These are phyloP conservation scores for Hypsizygus marmoreus DNA, from an alignment of 768 basidiomycete species.

Conservation along the genomic window DNA sequence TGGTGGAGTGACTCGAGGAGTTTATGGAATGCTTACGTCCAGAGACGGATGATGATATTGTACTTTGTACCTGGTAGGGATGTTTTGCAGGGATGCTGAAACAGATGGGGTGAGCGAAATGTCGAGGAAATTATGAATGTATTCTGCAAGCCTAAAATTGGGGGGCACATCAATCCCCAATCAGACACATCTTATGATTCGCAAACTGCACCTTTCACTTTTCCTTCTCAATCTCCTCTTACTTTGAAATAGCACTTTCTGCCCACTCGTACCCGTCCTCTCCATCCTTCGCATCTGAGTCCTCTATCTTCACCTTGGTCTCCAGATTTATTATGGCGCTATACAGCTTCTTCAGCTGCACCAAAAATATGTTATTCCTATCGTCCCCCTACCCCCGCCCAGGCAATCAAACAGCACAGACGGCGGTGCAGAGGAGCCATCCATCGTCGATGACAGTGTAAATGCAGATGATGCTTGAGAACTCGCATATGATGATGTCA, in stretches of 20 bases:
- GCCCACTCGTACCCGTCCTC: slow-evolving; percentile 41
- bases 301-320: slow-evolving; percentile 65
- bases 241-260: slow-evolving; percentile 17
- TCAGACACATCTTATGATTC: slow-evolving; percentile 84
- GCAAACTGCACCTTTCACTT: slow-evolving; percentile 72
- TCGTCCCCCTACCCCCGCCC: slow-evolving; percentile 45
- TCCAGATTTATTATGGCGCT: slow-evolving; percentile 82
- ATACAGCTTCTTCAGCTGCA: slow-evolving; percentile 81
- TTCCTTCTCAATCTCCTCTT: slow-evolving; percentile 69
- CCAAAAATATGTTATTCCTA: slow-evolving; percentile 63
- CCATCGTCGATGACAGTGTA: slow-evolving; percentile 78
- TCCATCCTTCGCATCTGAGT: slow-evolving; percentile 49
- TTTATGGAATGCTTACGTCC: slow-evolving; percentile 90
- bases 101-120: slow-evolving; percentile 85
- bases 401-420: slow-evolving; percentile 68
- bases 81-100: slow-evolving; percentile 84
- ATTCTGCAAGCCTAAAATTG: slow-evolving; percentile 77
- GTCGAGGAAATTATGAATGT: slow-evolving; percentile 84
- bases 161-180: slow-evolving; percentile 8
- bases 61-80: slow-evolving; percentile 94
- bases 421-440: slow-evolving; percentile 70
- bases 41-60: slow-evolving; percentile 91
- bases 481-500: slow-evolving; percentile 72
- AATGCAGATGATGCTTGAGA: slow-evolving; percentile 69
- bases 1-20: slow-evolving; percentile 89